Evolutionary conservation across 2,329 filamentous ascomycete genomes (phyloP).

Genomic region (Diaporthe sp.): DNA sequence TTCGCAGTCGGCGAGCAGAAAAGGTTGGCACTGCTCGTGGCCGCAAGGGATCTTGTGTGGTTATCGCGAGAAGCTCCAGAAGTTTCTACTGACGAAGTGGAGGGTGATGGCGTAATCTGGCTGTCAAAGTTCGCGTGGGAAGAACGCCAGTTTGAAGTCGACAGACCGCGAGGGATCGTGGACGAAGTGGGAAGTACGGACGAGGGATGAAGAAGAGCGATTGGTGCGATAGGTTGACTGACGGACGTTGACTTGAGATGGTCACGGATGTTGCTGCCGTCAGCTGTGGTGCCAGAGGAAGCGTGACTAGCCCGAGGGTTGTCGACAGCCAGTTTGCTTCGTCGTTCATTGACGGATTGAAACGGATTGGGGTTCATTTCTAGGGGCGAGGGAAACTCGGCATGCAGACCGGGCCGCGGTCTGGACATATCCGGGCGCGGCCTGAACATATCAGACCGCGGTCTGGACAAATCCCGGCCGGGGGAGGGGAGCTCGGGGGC

Average conservation of each 20-base stretch:
- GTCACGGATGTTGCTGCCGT: conserved; percentile 14
- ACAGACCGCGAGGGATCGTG: neutral
- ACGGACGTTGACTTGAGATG: neutral
- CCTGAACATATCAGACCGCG: neutral
- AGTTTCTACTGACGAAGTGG: neutral
- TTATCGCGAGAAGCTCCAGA: neutral
- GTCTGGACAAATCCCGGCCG: neutral
- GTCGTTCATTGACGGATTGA: neutral
- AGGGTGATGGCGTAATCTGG: neutral
- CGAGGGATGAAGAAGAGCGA: neutral
- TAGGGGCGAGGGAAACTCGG: neutral
- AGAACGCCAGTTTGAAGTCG: neutral
- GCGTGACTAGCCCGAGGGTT: conserved; percentile 23
- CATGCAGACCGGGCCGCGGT: neutral
- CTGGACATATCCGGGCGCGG: neutral
- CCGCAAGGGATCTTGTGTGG: neutral
- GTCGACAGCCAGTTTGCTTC: conserved; percentile 9
- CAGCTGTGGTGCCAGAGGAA: conserved; percentile 10
- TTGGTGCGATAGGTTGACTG: neutral
- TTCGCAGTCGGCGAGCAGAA: neutral
- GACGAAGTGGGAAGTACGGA: neutral
- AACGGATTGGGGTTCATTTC: conserved; percentile 20
- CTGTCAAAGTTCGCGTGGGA: neutral
- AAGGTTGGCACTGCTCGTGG: neutral
- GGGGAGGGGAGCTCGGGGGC: neutral